These are phyloP conservation scores for Polygonum maritimum DNA, from an alignment of 148 eudicot species.

Conservation along the genomic window DNA sequence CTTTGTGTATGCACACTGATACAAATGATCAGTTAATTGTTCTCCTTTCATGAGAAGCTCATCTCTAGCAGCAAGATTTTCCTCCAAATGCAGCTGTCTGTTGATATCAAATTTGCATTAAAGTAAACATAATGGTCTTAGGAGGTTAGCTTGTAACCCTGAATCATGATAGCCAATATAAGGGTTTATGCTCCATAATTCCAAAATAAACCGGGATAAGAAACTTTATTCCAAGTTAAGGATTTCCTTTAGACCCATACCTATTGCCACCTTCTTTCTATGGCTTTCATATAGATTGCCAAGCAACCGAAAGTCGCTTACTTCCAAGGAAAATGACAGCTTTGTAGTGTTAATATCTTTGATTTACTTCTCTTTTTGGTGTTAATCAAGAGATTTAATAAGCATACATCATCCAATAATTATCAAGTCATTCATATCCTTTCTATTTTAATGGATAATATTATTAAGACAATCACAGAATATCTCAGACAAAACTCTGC, in stretches of 20 bases:
- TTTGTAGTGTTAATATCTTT: background rate
- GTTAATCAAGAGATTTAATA: background rate
- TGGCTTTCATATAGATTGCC: background rate
- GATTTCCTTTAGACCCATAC: background rate
- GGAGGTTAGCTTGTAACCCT: background rate
- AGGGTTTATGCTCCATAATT: background rate
- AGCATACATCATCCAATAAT: background rate
- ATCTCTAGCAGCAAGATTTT: background rate
- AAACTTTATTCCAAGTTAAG: background rate
- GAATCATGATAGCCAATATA: background rate
- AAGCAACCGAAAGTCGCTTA: background rate
- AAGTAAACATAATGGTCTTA: background rate
- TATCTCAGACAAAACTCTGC: constrained; percentile 67
- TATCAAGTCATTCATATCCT: background rate
- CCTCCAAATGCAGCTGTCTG: background rate
- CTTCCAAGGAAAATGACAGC: background rate
- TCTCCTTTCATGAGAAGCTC: background rate
- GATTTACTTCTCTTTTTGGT: background rate
- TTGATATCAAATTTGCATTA: background rate
- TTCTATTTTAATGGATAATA: background rate
- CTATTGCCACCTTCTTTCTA: background rate
- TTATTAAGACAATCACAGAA: constrained; percentile 34
- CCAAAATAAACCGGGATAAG: background rate
- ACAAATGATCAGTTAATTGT: no score
- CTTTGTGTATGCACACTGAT: no score